phyloP scores from a whole-genome alignment of 139 green algal species.

The Chlorella vulgaris region DNA sequence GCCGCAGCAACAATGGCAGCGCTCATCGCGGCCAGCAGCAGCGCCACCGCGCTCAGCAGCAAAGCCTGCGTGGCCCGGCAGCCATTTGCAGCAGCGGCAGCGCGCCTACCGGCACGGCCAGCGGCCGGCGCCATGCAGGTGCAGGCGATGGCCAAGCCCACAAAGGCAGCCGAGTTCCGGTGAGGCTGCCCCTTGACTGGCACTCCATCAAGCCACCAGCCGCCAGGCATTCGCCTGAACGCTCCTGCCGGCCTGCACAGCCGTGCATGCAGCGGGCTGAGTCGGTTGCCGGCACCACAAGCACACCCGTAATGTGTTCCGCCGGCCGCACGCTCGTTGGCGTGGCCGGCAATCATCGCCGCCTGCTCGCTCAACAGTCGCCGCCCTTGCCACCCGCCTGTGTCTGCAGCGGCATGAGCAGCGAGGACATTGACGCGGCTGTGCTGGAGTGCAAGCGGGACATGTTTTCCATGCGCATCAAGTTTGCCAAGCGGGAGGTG shows the following conservation, averaged over 20 bases:
- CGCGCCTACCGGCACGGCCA: slow-evolving; percentile 2
- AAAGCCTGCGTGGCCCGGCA: slow-evolving; percentile 19
- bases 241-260: too few relatives aligned
- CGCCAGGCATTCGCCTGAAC: too few relatives aligned
- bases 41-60: slow-evolving; percentile 29
- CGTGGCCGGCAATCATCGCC: background rate
- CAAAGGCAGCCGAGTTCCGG: slow-evolving; percentile 41
- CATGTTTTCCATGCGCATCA: slow-evolving; percentile 64
- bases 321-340: too few relatives aligned
- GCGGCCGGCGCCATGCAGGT: background rate
- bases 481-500: slow-evolving; percentile 57
- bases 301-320: too few relatives aligned
- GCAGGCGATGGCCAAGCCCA: slow-evolving; percentile 27
- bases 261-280: too few relatives aligned
- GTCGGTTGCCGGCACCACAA: too few relatives aligned
- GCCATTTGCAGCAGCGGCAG: slow-evolving; percentile 24
- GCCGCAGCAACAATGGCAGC: slow-evolving; percentile 14
- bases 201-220: too few relatives aligned
- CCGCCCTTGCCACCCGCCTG: background rate
- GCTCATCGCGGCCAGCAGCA: background rate
- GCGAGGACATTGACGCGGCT: slow-evolving; percentile 49
- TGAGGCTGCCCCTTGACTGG: too few relatives aligned
- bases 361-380: background rate
- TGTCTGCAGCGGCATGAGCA: slow-evolving; percentile 29
- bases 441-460: slow-evolving; percentile 52